Base-by-base conservation (phyloP, 176 grass and related monocot species). In the Stipa capillata region DNA sequence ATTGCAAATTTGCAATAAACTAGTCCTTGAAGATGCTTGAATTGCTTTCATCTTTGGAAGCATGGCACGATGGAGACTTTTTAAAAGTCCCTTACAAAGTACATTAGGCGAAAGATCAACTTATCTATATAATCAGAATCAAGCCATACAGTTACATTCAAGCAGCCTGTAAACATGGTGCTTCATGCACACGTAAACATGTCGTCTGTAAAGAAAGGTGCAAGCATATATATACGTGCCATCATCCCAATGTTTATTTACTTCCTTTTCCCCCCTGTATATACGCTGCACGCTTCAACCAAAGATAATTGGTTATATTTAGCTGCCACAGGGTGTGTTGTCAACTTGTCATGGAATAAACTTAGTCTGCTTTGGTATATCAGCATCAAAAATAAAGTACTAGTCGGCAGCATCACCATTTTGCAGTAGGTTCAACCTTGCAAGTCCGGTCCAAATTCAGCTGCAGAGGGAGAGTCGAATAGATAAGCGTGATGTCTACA, bases 401-500 rank as follows among this genome's bases (percentile, higher is more conserved):
- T 34, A 8, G 15, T 20, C 34, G 34, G 61, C 1, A 6, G 60
- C 72, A 68, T 45, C 20, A 31, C 17, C 45, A 43, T 48, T 24
- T 42, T 4, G 28, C 48, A 6, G 31, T 20, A 55, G 56, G 20
- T n/a, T 58, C 50, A 20, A 28, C 20, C 23, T 56, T 24, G n/a
- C 13, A 65, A 7, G 4, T 65, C 29, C 74, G 16, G 39, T 44
- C 20, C 6, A 65, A 15, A n/a, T 49, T 41, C 12, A 18, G 11
- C 39, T 1, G 42, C 49, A 13, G 14, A 34, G 1, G 0, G 1
- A 3, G 2, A 21, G 15, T 28, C 9, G 40, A 63, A 6, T 35
- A 23, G 83, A 85, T 72, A 79, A 79, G 45, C 45, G 72, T 34
- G 44, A 33, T 54, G 66, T 63, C 66, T 49, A 44, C 60, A 21